Conservation (phyloP, 768 basidiomycete species). For the Panellus pusillus region DNA sequence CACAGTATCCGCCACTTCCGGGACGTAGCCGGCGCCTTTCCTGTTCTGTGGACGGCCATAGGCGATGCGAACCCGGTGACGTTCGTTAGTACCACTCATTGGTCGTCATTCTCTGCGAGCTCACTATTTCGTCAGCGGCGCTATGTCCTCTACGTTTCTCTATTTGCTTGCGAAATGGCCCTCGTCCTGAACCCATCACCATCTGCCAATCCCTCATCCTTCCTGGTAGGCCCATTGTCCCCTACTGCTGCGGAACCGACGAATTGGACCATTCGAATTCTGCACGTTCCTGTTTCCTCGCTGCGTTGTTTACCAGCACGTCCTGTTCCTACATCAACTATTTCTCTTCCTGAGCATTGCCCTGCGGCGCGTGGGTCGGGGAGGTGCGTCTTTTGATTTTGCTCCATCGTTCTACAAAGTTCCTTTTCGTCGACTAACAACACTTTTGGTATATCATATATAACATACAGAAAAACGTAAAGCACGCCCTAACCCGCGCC, state of each 20-base stretch:
- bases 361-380: constrained; percentile 58
- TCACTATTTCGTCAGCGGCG: constrained; percentile 60
- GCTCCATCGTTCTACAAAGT: no score
- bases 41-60: constrained; percentile 65
- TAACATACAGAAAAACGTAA: constrained; percentile 49
- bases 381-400: constrained; percentile 57
- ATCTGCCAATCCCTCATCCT: constrained; percentile 22
- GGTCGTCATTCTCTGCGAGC: constrained; percentile 1
- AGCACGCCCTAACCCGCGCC: constrained; percentile 50
- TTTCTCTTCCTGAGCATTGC: constrained; percentile 77
- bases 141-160: constrained; percentile 62
- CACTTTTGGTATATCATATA: no score
- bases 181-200: constrained; percentile 64
- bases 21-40: constrained; percentile 49
- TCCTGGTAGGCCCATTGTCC: constrained; percentile 25
- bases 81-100: constrained; percentile 52
- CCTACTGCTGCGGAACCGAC: constrained; percentile 21
- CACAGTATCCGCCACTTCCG: no score
- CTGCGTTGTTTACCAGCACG: constrained; percentile 37
- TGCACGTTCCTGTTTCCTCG: constrained; percentile 54
- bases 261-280: constrained; percentile 30
- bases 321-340: constrained; percentile 49
- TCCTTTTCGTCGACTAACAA: no score
- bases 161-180: constrained; percentile 62
- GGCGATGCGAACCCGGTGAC: constrained; percentile 41